A percentile compares a stretch with the other conserved stretches of the same genome.
Evolutionary conservation across 2,329 filamentous ascomycete genomes (phyloP).

Genomic region (Teratosphaeriaceae sp.): DNA sequence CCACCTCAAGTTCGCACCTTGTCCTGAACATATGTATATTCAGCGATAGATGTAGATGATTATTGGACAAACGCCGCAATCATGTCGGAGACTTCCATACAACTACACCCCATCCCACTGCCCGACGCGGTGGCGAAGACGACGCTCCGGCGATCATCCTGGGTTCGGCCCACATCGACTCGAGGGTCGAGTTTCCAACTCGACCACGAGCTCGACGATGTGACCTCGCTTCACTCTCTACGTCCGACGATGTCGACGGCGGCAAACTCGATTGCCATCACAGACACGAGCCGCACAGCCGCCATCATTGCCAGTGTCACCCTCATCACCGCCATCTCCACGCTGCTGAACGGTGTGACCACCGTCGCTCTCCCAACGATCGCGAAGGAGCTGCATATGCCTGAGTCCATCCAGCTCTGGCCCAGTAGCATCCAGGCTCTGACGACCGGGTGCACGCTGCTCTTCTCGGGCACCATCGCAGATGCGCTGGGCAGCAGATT

Average conservation of each 20-base stretch:
- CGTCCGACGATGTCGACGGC: background rate
- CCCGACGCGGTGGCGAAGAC: background rate
- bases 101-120: background rate
- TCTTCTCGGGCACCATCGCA: slow-evolving; percentile 45
- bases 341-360: slow-evolving; percentile 16
- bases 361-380: slow-evolving; percentile 14
- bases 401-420: slow-evolving; percentile 21
- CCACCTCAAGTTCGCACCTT: no score
- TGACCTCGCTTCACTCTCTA: background rate
- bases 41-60: background rate
- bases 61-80: background rate
- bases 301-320: slow-evolving; percentile 22
- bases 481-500: slow-evolving; percentile 44
- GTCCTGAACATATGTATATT: background rate
- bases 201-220: slow-evolving; percentile 1
- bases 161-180: background rate
- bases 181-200: background rate
- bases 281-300: slow-evolving; percentile 15
- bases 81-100: background rate
- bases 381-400: slow-evolving; percentile 24
- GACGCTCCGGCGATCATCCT: slow-evolving; percentile 7
- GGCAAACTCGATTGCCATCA: background rate
- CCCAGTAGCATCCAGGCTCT: slow-evolving; percentile 30
- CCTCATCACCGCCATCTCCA: slow-evolving; percentile 18
- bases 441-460: slow-evolving; percentile 43